Percentiles rank a stretch among this genome's conserved stretches.
Evolutionary conservation across 2,329 filamentous ascomycete genomes (phyloP).

Genomic region (Taxawa tesnikishii): DNA sequence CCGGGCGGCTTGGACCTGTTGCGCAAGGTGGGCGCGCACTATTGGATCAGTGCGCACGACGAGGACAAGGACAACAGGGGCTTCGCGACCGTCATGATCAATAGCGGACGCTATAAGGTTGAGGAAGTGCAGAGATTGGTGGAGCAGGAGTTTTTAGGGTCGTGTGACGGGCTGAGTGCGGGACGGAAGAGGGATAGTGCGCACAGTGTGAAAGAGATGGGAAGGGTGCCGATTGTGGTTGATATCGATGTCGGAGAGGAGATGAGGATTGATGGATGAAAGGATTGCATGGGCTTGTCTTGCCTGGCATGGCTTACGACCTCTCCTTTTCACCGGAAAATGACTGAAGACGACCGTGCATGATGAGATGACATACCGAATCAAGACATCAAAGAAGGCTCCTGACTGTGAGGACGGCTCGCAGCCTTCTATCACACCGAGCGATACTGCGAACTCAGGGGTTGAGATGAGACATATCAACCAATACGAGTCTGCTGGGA

Average conservation of each 20-base stretch:
- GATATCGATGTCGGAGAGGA: neutral
- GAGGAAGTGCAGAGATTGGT: conserved; percentile 34
- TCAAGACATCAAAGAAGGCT: too few relatives aligned
- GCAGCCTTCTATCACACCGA: too few relatives aligned
- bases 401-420: too few relatives aligned
- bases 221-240: neutral
- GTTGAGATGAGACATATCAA: too few relatives aligned
- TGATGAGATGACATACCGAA: too few relatives aligned
- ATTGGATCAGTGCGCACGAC: conserved; percentile 52
- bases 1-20: conserved; percentile 47
- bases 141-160: conserved; percentile 3
- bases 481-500: too few relatives aligned
- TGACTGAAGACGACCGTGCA: too few relatives aligned
- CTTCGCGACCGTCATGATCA: conserved; percentile 38
- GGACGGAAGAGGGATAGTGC: neutral
- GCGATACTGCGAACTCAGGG: too few relatives aligned
- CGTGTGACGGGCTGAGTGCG: neutral
- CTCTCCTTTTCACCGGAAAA: too few relatives aligned
- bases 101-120: conserved; percentile 30
- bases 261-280: neutral
- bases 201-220: neutral
- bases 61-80: conserved; percentile 45
- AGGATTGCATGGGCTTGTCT: too few relatives aligned
- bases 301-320: too few relatives aligned
- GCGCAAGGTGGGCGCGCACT: conserved; percentile 36